Conservation (phyloP, 768 basidiomycete species). For the Tulasnella sp. region DNA sequence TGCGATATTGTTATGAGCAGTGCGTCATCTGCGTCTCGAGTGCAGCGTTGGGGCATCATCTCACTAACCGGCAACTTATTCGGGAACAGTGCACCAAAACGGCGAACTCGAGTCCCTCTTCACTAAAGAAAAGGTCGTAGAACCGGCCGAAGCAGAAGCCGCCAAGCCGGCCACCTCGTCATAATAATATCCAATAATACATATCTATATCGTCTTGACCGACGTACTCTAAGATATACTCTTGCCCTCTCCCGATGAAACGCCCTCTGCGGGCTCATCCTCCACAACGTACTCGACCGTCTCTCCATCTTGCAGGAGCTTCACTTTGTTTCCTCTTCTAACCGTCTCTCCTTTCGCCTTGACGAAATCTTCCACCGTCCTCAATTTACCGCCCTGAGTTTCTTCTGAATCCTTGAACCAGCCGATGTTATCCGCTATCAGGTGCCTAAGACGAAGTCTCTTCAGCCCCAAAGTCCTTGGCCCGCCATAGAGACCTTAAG, state of each 20-base stretch:
- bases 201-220: conserved; percentile 2
- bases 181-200: conserved; percentile 12
- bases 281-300: conserved; percentile 14
- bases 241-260: neutral
- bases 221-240: neutral
- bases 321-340: neutral
- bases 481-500: too few species aligned
- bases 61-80: neutral
- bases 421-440: conserved; percentile 85
- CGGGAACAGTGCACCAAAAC: conserved; percentile 80
- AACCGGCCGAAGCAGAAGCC: conserved; percentile 39
- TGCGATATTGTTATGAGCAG: conserved; percentile 92
- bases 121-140: conserved; percentile 64
- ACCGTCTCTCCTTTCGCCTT: conserved; percentile 75
- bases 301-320: neutral
- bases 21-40: conserved; percentile 34
- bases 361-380: conserved; percentile 80
- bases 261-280: neutral
- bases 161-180: neutral
- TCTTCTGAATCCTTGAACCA: conserved; percentile 77
- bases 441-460: conserved; percentile 50
- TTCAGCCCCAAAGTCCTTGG: conserved; percentile 44
- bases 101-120: conserved; percentile 87
- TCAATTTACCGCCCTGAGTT: conserved; percentile 64
- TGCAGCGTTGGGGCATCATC: neutral